These are phyloP conservation scores for Cymodocea nodosa DNA, from an alignment of 116 monocot genomes.

Conservation along the genomic window DNA sequence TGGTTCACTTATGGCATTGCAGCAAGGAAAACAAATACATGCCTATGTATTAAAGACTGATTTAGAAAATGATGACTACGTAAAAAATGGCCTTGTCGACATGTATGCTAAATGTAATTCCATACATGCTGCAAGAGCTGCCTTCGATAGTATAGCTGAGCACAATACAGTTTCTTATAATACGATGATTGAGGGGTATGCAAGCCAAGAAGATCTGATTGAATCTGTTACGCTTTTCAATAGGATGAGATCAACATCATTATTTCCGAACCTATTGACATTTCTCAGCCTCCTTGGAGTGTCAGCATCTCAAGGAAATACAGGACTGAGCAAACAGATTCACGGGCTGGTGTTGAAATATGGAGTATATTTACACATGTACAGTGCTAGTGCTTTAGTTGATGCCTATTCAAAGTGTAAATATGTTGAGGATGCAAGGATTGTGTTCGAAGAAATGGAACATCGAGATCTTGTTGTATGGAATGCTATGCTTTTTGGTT, in stretches of 20 bases:
- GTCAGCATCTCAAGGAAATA: conserved; percentile 27
- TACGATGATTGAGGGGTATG: conserved; percentile 81
- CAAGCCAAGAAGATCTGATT: conserved; percentile 28
- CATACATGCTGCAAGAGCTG: conserved; percentile 32
- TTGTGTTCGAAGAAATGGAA: conserved; percentile 55
- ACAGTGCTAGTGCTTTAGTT: conserved; percentile 51
- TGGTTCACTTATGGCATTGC: conserved; percentile 35
- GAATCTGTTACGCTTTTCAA: conserved; percentile 45
- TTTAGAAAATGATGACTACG: conserved; percentile 51
- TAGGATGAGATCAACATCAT: conserved; percentile 31
- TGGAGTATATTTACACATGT: conserved; percentile 36
- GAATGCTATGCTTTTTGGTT: conserved; percentile 77
- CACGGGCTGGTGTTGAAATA: conserved; percentile 45
- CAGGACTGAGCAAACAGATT: conserved; percentile 48
- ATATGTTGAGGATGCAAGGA: conserved; percentile 44
- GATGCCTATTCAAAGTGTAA: conserved; percentile 79
- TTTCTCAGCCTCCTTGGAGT: conserved; percentile 60
- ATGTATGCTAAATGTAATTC: conserved; percentile 79
- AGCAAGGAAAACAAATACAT: conserved; percentile 60
- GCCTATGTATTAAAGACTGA: conserved; percentile 46
- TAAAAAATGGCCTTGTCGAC: conserved; percentile 69
- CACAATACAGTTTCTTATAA: conserved; percentile 62
- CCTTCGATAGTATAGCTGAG: conserved; percentile 31
- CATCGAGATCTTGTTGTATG: conserved; percentile 61
- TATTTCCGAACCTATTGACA: conserved; percentile 46